Evolutionary conservation across 2,329 filamentous ascomycete genomes (phyloP), one percentile per base, ranked within the genome.

Genomic region (Pseudopyricularia cyperi): DNA sequence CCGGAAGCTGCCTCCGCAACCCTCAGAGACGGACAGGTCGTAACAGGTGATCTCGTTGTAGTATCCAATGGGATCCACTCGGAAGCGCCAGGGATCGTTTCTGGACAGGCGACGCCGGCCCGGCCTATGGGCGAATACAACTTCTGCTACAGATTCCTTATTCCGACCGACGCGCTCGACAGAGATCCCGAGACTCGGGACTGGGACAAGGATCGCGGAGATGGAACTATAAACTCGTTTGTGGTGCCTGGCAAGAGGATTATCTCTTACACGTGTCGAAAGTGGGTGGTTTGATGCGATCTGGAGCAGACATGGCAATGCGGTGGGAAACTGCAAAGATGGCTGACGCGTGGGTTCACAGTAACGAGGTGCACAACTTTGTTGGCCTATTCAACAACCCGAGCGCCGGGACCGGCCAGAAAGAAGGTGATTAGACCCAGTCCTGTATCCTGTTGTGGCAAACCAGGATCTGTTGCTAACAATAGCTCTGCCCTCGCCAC

Each of bases 1-100:
- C 11, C 53, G 6, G 53, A 59, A 2, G 47, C 15, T 0, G 57
- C 61, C 4, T 57, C 55, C 7, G 56, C 63, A 1, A 57, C 50
- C 3, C 42, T 63, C 3, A 47, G 51, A 1, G 58, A 61, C 47
- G 65, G 63, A 0, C 44, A 53, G 12, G 47, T 53, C 1, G 56
- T 61, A 6, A 32, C 51, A 0, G 65, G 57, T 0, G 65, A 69
- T 48, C 54, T 70, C 1, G 53, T 70, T 3, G 53, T 69, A 30
- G 66, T 65, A 1, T 66, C 67, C 14, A 66, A 69, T 58, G 67
- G 66, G 58, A 51, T 57, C 42, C 56, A 59, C 35, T 65, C 62
- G 2, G 48, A 30, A 14, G 48, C 33, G 14, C 53, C 26, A 52
- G 55, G 26, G 57, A 63, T 4, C 56, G 58, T 8, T 53, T 58